These are phyloP conservation scores for Patellifolia procumbens DNA, from an alignment of 179 eudicot genomes.

Conservation along the genomic window DNA sequence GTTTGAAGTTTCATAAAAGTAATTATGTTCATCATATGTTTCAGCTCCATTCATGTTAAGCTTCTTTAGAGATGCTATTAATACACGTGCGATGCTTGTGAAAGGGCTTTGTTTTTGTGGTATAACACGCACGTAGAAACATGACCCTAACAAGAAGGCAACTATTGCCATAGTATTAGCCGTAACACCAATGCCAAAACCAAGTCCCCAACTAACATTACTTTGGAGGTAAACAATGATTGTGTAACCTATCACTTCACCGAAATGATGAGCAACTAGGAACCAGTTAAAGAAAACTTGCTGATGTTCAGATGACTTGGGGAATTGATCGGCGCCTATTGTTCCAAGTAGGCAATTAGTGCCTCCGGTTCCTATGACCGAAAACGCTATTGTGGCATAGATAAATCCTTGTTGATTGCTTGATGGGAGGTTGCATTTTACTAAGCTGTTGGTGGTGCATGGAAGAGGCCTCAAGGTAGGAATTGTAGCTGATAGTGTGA, in stretches of 20 bases:
- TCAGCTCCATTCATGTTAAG: not conserved
- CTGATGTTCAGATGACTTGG: conserved; percentile 12
- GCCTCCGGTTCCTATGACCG: conserved; percentile 13
- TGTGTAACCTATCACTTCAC: conserved; percentile 9
- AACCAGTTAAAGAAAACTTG: conserved; percentile 19
- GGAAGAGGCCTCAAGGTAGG: conserved; percentile 13
- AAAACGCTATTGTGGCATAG: not conserved
- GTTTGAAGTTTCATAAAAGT: not conserved
- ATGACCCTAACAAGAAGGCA: conserved; percentile 2
- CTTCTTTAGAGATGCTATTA: not conserved
- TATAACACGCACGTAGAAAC: conserved; percentile 14
- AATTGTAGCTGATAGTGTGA: conserved; percentile 13
- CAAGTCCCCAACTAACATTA: conserved; percentile 13
- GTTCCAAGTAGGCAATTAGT: conserved; percentile 17
- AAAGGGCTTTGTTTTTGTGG: conserved; percentile 3
- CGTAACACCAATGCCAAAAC: conserved; percentile 17
- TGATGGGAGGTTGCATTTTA: conserved; percentile 12
- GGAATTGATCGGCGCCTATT: conserved; percentile 18
- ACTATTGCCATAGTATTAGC: conserved; percentile 15
- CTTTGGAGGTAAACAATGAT: conserved; percentile 1
- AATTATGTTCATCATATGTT: not conserved
- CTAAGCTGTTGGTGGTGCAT: not conserved
- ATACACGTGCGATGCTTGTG: not conserved
- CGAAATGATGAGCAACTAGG: conserved; percentile 8
- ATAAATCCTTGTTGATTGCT: conserved; percentile 8